Evolutionary conservation across 495 filamentous ascomycete species (phyloP).

Genomic region (Talaromyces nanjingensis): DNA sequence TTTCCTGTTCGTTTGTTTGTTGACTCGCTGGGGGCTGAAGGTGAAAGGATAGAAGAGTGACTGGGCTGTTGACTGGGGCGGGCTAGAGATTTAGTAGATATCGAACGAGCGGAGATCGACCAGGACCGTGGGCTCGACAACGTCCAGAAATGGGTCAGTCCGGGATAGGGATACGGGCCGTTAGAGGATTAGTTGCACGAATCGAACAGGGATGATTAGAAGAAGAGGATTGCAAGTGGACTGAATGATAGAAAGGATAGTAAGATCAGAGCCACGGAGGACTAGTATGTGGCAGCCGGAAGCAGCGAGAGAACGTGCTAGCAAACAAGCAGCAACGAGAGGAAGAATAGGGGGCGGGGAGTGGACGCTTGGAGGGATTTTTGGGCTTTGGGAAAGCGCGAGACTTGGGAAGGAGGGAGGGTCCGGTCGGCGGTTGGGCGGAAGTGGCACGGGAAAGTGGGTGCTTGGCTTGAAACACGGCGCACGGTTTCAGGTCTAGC

Average conservation of each 20-base stretch:
- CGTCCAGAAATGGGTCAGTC: neutral
- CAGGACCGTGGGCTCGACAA: neutral
- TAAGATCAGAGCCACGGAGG: no score
- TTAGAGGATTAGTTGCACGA: neutral
- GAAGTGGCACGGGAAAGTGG: slow-evolving; percentile 2
- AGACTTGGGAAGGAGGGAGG: neutral
- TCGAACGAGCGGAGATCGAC: slow-evolving; percentile 5
- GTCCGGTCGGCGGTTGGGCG: neutral
- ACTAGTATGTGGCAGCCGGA: neutral
- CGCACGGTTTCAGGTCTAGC: slow-evolving; percentile 7
- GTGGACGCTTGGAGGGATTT: neutral
- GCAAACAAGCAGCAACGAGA: neutral
- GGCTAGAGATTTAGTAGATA: slow-evolving; percentile 4
- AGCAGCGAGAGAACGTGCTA: neutral
- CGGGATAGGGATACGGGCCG: neutral
- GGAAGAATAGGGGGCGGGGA: neutral
- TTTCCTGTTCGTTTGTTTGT: neutral
- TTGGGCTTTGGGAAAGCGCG: neutral
- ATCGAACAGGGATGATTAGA: neutral
- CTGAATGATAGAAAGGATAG: neutral
- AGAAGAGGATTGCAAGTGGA: neutral
- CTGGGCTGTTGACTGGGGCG: neutral
- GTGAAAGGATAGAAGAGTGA: neutral
- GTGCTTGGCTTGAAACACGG: slow-evolving; percentile 6
- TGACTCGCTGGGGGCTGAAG: slow-evolving; percentile 1